phyloP scores from a whole-genome alignment of 169 alveolate genomes.

The Blepharisma undulans region DNA sequence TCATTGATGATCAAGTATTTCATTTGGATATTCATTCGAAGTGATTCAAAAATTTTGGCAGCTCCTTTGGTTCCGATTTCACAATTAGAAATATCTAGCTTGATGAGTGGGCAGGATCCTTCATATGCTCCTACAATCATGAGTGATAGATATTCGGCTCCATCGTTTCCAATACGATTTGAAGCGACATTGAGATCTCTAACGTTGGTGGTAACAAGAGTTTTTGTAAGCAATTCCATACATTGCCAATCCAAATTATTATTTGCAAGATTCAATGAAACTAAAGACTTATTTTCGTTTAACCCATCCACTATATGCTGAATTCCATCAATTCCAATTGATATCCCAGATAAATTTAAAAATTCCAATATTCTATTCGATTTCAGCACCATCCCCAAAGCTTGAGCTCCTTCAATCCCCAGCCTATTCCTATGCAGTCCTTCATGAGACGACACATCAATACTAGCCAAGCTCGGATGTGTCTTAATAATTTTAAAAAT shows the following conservation, averaged over 20 bases:
- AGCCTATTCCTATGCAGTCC: conserved; percentile 80
- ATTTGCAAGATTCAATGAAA: conserved; percentile 62
- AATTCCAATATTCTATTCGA: conserved; percentile 58
- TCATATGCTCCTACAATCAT: neutral
- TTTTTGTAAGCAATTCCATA: conserved; percentile 44
- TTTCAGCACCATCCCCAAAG: conserved; percentile 56
- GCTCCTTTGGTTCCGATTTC: conserved; percentile 48
- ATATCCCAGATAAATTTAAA: conserved; percentile 67
- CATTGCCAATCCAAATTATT: conserved; percentile 70
- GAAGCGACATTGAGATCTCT: conserved; percentile 62
- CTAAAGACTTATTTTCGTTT: conserved; percentile 61
- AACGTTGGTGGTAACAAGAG: conserved; percentile 46
- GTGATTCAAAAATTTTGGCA: conserved; percentile 41
- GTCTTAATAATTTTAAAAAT: conserved; percentile 58
- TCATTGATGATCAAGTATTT: conserved; percentile 34
- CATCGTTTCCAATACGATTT: conserved; percentile 75
- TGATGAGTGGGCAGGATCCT: neutral
- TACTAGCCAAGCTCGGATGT: conserved; percentile 61
- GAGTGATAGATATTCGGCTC: conserved; percentile 42
- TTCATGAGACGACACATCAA: conserved; percentile 74
- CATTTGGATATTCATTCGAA: neutral
- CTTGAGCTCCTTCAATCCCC: conserved; percentile 62
- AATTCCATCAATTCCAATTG: conserved; percentile 68
- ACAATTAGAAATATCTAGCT: conserved; percentile 40
- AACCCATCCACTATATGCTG: conserved; percentile 68